Conservation (phyloP, 108 stramenopile species). For the Chaetoceros tenuissimus region DNA sequence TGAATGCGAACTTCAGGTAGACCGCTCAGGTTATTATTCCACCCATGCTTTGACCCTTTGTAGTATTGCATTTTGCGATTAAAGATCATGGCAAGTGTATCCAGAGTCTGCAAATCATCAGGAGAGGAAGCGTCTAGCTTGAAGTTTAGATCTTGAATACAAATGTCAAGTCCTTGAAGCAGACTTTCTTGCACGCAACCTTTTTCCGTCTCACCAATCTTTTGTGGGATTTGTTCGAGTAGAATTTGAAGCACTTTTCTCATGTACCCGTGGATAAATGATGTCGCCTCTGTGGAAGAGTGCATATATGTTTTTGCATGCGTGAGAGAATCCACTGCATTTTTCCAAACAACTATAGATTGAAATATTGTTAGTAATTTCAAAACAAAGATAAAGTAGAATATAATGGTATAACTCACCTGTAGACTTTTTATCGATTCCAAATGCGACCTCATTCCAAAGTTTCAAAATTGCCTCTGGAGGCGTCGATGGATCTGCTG, state of each 20-base stretch:
- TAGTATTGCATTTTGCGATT: constrained; percentile 70
- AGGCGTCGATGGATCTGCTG: constrained; percentile 8
- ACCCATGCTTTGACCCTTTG: constrained; percentile 50
- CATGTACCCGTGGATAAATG: constrained; percentile 71
- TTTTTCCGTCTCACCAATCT: constrained; percentile 62
- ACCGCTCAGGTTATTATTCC: constrained; percentile 35
- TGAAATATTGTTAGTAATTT: neutral
- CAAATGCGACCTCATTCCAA: constrained; percentile 65
- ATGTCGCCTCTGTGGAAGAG: constrained; percentile 31
- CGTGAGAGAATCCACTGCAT: constrained; percentile 71
- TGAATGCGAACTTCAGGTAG: constrained; percentile 52
- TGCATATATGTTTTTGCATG: constrained; percentile 20
- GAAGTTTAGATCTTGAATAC: constrained; percentile 54
- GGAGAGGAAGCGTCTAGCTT: constrained; percentile 19
- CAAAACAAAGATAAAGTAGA: neutral
- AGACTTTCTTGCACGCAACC: constrained; percentile 76
- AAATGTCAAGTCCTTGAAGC: constrained; percentile 39
- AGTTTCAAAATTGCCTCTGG: constrained; percentile 23
- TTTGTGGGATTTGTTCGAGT: constrained; percentile 69
- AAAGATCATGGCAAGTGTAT: constrained; percentile 54
- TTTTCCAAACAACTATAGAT: constrained; percentile 64
- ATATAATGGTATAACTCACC: constrained; percentile 33
- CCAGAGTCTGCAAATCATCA: constrained; percentile 26
- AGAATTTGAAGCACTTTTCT: constrained; percentile 65
- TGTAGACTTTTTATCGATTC: constrained; percentile 56